These are phyloP conservation scores for Fraxinus sp. DNA, from an alignment of 305 asterid genomes.

Conservation along the genomic window DNA sequence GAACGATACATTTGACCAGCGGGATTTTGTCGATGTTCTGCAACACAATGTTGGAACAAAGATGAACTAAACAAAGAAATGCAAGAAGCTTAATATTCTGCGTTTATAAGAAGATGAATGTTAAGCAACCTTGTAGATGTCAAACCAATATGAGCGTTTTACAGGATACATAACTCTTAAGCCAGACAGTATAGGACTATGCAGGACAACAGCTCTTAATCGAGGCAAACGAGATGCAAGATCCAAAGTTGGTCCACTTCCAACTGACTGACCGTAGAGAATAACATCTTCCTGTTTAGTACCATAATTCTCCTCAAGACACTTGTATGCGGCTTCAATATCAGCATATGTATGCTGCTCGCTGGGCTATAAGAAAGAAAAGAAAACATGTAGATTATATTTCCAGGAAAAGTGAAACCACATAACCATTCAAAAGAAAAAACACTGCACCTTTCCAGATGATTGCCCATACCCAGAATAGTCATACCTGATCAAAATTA, in stretches of 20 bases:
- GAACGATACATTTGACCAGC: conserved; percentile 74
- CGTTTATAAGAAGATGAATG: background rate
- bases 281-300: conserved; percentile 83
- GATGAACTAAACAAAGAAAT: background rate
- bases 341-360: conserved; percentile 95
- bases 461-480: conserved; percentile 97
- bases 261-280: conserved; percentile 89
- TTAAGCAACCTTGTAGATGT: conserved; percentile 72
- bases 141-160: conserved; percentile 83
- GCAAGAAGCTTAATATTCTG: background rate
- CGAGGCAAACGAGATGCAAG: conserved; percentile 77
- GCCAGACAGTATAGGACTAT: conserved; percentile 88
- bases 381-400: conserved; percentile 16
- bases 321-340: conserved; percentile 87
- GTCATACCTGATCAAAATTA: conserved; percentile 66
- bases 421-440: background rate
- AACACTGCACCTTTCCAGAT: conserved; percentile 71
- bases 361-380: conserved; percentile 57
- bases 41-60: conserved; percentile 31
- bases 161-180: conserved; percentile 89
- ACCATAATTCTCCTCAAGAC: conserved; percentile 90
- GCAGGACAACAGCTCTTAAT: conserved; percentile 77
- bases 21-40: conserved; percentile 95
- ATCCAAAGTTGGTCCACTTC: conserved; percentile 92
- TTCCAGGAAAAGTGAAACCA: background rate